Base-by-base conservation (phyloP, 1,284 basidiomycete species). In the Trametes sp. region DNA sequence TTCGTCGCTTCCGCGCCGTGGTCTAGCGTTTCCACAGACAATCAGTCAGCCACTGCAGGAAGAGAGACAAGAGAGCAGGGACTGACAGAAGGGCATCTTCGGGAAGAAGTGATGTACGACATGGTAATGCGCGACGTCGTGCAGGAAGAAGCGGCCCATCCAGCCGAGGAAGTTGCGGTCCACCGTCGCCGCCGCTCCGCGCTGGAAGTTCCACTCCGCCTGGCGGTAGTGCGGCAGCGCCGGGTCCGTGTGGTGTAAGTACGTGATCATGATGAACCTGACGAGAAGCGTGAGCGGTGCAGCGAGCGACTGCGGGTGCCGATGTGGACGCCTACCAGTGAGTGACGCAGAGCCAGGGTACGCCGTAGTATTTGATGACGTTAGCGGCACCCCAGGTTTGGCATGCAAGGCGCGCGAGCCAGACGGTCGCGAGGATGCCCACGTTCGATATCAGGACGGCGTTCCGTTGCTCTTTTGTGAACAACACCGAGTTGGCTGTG, bases 181-280 rank as follows among this genome's bases (percentile, higher is more conserved):
- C 29, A 86, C 81, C 1, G 85, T 87, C 11, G 83, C 82, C 23
- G 85, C 72, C 11, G 85, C 83, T 11, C 85, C 85, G n/a, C 84
- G 81, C 57, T 82, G 77, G 75, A 84, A 86, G 19, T 81, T 81
- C 84, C 84, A 86, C 70, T 82, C 70, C 24, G 64, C 65, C 63
- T 74, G 68, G 58, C 78, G 76, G 63, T 81, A 81, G 66, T 80
- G 79, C 24, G 79, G 79, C 31, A 80, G 71, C 16, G 68, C 67
- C 9, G 77, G 76, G 59, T 80, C 78, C 52, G 77, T 78, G 64
- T 81, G 80, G 50, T 81, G 79, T 2, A 81, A 73, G 63, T 77
- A 80, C 4, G 79, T 80, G 68, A 80, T 75, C 67, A 76, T 75
- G 63, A 80, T 75, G 68, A 80, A 75, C 54, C 54, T 52, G 51